Percentiles rank a stretch among this genome's conserved stretches.
phyloP scores from a whole-genome alignment of 2,329 filamentous ascomycete species.

The Monascus ruber region DNA sequence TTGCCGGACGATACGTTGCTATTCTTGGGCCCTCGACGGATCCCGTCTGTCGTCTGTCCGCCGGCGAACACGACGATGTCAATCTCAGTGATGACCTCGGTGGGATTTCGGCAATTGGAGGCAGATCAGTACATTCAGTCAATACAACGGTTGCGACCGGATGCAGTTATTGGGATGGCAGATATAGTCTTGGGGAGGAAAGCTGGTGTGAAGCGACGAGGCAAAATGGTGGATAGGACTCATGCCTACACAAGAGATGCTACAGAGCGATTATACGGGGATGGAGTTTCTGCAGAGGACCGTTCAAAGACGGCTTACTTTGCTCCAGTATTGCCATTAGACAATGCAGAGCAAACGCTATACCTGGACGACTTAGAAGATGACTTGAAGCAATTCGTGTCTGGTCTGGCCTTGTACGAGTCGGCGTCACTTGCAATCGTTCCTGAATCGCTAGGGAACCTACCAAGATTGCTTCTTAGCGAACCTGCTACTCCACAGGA shows the following conservation, averaged over 20 bases:
- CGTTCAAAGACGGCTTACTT: conserved; percentile 43
- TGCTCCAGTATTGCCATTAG: conserved; percentile 60
- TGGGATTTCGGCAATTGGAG: conserved; percentile 65
- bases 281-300: conserved; percentile 16
- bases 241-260: conserved; percentile 69
- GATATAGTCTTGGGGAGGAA: conserved; percentile 55
- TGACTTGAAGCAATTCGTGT: conserved; percentile 45
- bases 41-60: conserved; percentile 62
- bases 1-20: conserved; percentile 55
- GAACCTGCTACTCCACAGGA: conserved; percentile 61
- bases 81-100: conserved; percentile 72
- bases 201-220: conserved; percentile 59
- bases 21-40: conserved; percentile 65
- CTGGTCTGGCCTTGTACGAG: conserved; percentile 69
- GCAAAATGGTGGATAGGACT: conserved; percentile 77
- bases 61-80: conserved; percentile 56
- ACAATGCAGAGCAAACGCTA: conserved; percentile 62
- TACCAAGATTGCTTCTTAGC: conserved; percentile 67
- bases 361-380: conserved; percentile 68
- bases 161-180: conserved; percentile 67
- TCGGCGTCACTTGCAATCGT: conserved; percentile 57
- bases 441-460: conserved; percentile 44
- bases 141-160: conserved; percentile 56
- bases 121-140: conserved; percentile 58
- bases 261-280: conserved; percentile 36